Evolutionary conservation across 1,284 basidiomycete genomes (phyloP), one percentile per base, ranked within the genome.

Genomic region (Boletellus dicymbophilus): DNA sequence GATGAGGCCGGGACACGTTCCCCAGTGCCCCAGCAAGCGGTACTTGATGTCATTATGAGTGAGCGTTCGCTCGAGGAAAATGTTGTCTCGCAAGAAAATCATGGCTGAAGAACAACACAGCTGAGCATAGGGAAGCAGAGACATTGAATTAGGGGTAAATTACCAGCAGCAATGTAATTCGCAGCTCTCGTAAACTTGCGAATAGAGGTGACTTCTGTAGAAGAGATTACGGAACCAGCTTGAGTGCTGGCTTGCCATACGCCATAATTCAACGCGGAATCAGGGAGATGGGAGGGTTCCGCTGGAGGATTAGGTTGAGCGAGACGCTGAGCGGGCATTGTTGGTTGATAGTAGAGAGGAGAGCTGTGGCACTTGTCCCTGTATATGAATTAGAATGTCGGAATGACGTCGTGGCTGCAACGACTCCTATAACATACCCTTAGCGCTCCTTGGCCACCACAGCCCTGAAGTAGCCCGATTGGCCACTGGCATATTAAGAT

Each of bases 51-150:
- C 78, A 40, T 87, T 80, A 25, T 75, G 69, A 16, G 70, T 76
- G 46, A 93, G 73, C 16, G 77, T 70, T 25, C 79, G 72, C 52
- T 85, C 78, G 39, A 92, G 71, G 3, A 91, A 74, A n/a, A 84
- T 79, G 58, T 93, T 89, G 57, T 80, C 72, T 56, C 80, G 83
- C 45, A 95, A 73, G 72, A 92, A 95, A 60, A 92, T 93, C 85
- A 88, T 88, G 0, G 85, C 85, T 85, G 49, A 13, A 16, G 26
- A n/a, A n/a, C n/a, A n/a, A 44, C 6, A 27, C 1, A 26, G 7
- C 34, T 58, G 46, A 44, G 52, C 52, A 36, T 30, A 6, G 25
- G 22, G 28, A 6, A 38, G 25, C 39, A 16, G 15, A 38, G 15
- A n/a, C 9, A n/a, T 13, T 0, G 4, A 6, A 40, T 12, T 40